Conservation (phyloP, 768 basidiomycete genomes). For the Xerocomus brunneocitrinus region DNA sequence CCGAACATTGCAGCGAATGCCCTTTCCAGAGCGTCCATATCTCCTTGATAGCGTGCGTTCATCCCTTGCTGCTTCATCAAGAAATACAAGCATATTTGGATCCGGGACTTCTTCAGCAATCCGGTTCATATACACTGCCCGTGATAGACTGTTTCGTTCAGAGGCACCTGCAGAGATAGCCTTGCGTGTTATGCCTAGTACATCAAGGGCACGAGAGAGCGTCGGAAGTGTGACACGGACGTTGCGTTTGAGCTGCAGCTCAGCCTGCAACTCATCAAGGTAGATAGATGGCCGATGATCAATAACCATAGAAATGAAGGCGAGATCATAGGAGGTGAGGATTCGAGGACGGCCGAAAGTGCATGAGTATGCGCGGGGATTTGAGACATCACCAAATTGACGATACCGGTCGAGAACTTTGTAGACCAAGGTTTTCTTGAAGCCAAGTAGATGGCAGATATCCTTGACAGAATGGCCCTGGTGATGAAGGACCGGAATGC, state of each 20-base stretch:
- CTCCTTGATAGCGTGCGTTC: neutral
- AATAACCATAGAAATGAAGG: neutral
- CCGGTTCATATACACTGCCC: constrained; percentile 3
- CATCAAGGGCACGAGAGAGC: too few species aligned
- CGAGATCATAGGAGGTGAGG: neutral
- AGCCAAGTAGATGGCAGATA: neutral
- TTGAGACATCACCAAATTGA: neutral
- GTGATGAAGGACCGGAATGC: neutral
- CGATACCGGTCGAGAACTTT: neutral
- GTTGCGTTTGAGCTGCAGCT: neutral
- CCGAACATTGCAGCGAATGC: neutral
- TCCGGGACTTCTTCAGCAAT: constrained; percentile 11
- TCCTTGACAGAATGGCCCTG: neutral
- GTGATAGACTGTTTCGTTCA: too few species aligned
- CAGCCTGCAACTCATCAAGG: neutral
- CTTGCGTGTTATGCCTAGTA: too few species aligned
- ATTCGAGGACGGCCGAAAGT: neutral
- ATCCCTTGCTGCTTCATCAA: constrained; percentile 18
- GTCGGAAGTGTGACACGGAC: neutral
- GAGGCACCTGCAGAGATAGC: too few species aligned
- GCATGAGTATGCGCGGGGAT: neutral
- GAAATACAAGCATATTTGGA: constrained; percentile 19
- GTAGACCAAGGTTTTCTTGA: neutral
- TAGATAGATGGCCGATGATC: neutral
- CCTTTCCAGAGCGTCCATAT: neutral